Conservation (phyloP, 306 rosid species). For the Fragaria ananassa region DNA sequence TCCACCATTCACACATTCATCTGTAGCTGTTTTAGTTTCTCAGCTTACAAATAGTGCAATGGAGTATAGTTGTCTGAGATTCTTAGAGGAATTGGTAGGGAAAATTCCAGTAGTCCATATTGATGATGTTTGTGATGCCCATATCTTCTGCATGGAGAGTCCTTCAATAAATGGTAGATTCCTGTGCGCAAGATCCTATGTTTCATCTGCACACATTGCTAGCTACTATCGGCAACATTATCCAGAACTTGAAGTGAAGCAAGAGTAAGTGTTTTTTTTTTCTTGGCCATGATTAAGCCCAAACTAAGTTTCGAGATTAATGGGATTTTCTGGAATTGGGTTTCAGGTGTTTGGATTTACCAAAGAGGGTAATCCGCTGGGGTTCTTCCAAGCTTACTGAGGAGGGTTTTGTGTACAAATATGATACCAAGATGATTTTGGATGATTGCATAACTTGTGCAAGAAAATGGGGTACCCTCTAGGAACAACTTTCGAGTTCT, state of each 20-base stretch:
- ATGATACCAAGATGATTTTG: constrained; percentile 39
- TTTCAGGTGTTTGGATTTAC: constrained; percentile 46
- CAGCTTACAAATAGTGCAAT: constrained; percentile 26
- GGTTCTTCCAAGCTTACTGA: constrained; percentile 36
- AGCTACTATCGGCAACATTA: constrained; percentile 27
- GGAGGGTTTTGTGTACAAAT: constrained; percentile 45
- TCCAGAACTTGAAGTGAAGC: constrained; percentile 36
- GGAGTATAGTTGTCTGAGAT: constrained; percentile 15
- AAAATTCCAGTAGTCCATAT: constrained; percentile 35
- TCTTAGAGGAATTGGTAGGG: constrained; percentile 29
- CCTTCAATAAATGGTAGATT: constrained; percentile 28
- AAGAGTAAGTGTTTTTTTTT: constrained; percentile 41
- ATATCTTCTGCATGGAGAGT: constrained; percentile 37
- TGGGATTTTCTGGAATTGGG: not conserved
- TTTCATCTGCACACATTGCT: constrained; percentile 50
- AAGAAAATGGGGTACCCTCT: constrained; percentile 28
- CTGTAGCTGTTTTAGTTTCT: constrained; percentile 1
- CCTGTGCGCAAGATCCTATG: constrained; percentile 40
- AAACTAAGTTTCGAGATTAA: not conserved
- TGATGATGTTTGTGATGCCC: constrained; percentile 37
- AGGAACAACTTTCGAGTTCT: not conserved
- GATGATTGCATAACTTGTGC: constrained; percentile 40
- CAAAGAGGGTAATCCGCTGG: constrained; percentile 32
- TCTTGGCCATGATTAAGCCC: not conserved
- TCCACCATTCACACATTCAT: not conserved